Base-by-base conservation (phyloP, 208 protist species). In the Crithidia sp. region DNA sequence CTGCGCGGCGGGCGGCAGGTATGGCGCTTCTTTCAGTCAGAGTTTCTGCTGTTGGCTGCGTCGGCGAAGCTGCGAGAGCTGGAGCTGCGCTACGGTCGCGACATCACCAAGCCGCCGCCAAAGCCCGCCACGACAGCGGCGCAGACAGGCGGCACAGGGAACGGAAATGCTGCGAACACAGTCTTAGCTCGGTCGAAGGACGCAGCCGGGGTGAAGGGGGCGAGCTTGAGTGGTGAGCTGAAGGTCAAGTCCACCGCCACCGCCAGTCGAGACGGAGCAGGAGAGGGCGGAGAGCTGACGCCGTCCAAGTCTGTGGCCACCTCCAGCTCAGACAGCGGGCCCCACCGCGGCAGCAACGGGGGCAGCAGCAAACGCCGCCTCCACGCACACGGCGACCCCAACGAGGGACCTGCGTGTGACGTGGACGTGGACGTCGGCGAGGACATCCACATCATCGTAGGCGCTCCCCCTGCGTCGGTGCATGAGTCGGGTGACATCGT, bases 11-110 rank as follows among this genome's bases (percentile, higher is more conserved):
- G 65, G 13, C 72, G 77, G 45, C 75, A 76, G 53, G 44, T 87
- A 16, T 65, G 77, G 49, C 76, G 75, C n/a, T 86, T 95, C 49
- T 95, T 92, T 57, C 82, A 88, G 41, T 73, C 72, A 6, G 90
- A 95, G 54, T 83, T 87, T 63, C 60, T 89, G 53, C 67, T 93
- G 40, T 72, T 95, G 12, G 55, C 82, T 4, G 83, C 81, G 16
- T 83, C 90, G 19, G 79, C 82, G 14, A 75, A 78, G 70, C 72
- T 95, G 61, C 75, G 74, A 5, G 74, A 79, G 55, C 28, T 87
- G 71, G 74, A 82, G 60, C 55, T 66, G 44, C 63, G 74, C 66
- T 71, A 85, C 62, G 79, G 77, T 49, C 67, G 77, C 28, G 81
- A 88, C 36, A 41, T 90, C 14, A 84, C 76, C 14, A 71, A 71